These are phyloP conservation scores for Aspergillus asperescens DNA, from an alignment of 495 filamentous ascomycete genomes.

Conservation along the genomic window DNA sequence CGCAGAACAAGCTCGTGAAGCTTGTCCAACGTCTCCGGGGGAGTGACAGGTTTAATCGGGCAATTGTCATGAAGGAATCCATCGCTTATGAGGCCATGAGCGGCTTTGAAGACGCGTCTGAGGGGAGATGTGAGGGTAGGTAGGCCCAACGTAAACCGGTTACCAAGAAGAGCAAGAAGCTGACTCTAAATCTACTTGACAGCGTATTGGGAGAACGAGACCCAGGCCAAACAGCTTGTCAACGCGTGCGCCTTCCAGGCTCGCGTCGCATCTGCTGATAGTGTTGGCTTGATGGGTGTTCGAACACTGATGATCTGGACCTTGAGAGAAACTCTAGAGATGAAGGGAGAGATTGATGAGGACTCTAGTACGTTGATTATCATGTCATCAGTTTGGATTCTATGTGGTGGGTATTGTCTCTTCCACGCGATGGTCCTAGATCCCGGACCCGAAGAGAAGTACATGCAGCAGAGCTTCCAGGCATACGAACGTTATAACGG, in stretches of 20 bases:
- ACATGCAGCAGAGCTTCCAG: too few species aligned
- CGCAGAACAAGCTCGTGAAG: neutral
- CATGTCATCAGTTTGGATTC: neutral
- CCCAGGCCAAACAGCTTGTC: too few species aligned
- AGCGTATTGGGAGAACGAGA: too few species aligned
- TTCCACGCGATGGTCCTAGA: neutral
- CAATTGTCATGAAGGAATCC: too few species aligned
- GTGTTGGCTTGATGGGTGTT: neutral
- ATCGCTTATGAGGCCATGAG: too few species aligned
- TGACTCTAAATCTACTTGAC: too few species aligned
- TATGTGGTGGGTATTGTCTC: neutral
- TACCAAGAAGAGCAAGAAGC: too few species aligned
- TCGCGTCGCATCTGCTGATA: neutral
- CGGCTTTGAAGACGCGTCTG: too few species aligned
- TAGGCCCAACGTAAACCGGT: too few species aligned
- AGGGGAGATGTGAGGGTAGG: too few species aligned
- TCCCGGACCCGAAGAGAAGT: neutral
- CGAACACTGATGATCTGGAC: neutral
- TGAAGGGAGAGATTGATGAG: neutral
- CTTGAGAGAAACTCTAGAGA: neutral
- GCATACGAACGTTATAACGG: neutral
- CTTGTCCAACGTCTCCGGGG: too few species aligned
- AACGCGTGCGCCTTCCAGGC: neutral
- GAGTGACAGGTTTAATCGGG: too few species aligned
- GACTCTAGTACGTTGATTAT: neutral